These are phyloP conservation scores for Backusella sp. DNA, from an alignment of 192 early-diverging fungal genomes.

Conservation along the genomic window DNA sequence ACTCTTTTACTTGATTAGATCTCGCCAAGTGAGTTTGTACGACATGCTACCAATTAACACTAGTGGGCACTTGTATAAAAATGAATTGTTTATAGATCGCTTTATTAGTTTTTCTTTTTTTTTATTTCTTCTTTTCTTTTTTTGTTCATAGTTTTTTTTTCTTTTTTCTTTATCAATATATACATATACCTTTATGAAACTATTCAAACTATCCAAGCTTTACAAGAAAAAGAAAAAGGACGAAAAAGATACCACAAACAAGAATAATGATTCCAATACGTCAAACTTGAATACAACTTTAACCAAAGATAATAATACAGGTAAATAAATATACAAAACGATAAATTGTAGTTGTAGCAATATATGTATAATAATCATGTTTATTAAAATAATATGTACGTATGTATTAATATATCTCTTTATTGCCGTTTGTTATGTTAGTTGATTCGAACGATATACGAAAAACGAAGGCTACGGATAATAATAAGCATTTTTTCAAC, in stretches of 20 bases:
- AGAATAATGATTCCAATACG: neutral
- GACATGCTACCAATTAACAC: neutral
- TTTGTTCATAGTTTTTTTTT: neutral
- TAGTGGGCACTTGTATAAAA: neutral
- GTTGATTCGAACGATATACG: neutral
- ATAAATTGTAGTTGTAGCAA: neutral
- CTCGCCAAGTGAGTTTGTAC: slow-evolving; percentile 4
- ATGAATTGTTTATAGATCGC: neutral
- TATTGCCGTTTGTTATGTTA: neutral
- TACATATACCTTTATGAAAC: neutral
- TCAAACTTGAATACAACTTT: neutral
- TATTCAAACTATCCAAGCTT: neutral
- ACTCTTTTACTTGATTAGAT: neutral
- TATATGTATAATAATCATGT: neutral
- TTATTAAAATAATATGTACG: neutral
- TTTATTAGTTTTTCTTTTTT: neutral
- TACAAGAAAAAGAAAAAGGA: neutral
- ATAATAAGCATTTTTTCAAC: neutral
- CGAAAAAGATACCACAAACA: neutral
- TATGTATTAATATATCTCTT: neutral
- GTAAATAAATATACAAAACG: neutral
- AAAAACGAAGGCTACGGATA: neutral
- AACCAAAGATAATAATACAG: neutral
- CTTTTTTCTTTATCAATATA: neutral
- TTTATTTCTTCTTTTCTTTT: neutral